Base-by-base conservation (phyloP, 805 yeast species). In the Clavispora asparagi region DNA sequence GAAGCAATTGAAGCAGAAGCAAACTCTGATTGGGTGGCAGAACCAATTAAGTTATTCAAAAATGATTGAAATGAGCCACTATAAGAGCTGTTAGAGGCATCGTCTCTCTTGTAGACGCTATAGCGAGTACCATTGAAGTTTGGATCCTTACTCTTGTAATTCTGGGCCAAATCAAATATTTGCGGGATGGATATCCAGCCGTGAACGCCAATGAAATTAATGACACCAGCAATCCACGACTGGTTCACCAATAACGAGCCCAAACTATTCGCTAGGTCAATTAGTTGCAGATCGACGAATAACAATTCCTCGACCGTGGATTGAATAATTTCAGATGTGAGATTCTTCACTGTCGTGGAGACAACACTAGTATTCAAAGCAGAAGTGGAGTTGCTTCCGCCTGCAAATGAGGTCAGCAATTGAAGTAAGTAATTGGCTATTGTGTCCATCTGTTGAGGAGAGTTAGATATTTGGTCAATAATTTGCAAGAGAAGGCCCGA, bases 151-250 rank as follows among this genome's bases (percentile, higher is more conserved):
- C 64, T 61, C 40, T 58, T 54, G 27, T 67, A 58, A 45, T 60
- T 56, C 28, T 58, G 48, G 14, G 69, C 57, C 10, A 59, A 42
- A 48, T 64, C 57, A 29, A 67, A 68, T 44, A 70, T 55, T 45
- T 52, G 59, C n/a, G 55, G 53, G 47, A 68, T 57, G 0, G 69
- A 54, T 23, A 67, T 55, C 17, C 53, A 48, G 9, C 65, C 51
- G 8, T 71, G 70, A 28, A 58, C 48, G 25, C 74, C 74, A n/a
- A 67, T 47, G n/a, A 62, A 64, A 35, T 49, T 51, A 40, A 71
- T 49, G 10, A 69, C 41, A 39, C 56, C 44, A 4, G 67, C 55
- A 17, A 67, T 54, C 67, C 69, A 70, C 7, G 62, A 52, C 40
- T 67, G 47, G 17, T 58, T 52, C 12, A 56, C 55, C 35, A 70